Conservation (phyloP, 2,329 filamentous ascomycete genomes). For the Huntiella abstrusa region DNA sequence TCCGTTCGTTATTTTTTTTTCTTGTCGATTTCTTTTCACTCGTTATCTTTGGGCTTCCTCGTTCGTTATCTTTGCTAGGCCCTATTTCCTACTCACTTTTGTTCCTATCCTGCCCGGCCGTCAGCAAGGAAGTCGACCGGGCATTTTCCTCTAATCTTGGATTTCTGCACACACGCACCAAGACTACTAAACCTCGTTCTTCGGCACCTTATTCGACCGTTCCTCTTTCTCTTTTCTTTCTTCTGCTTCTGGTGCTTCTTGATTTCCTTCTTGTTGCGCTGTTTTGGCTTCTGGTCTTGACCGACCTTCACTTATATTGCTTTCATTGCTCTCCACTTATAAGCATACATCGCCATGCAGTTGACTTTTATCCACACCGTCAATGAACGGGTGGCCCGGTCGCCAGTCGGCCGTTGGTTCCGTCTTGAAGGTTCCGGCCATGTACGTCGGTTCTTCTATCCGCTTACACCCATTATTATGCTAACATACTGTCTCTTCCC, state of each 20-base stretch:
- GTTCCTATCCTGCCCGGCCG: constrained; percentile 30
- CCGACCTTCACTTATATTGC: not conserved
- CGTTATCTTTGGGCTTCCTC: not conserved
- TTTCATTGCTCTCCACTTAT: constrained; percentile 7
- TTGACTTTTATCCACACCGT: constrained; percentile 34
- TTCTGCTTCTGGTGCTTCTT: not conserved
- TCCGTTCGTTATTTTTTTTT: not conserved
- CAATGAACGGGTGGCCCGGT: constrained; percentile 42
- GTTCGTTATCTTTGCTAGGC: not conserved
- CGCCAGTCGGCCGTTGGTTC: constrained; percentile 53
- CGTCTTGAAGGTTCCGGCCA: constrained; percentile 66
- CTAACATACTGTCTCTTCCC: not conserved
- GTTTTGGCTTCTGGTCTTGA: constrained; percentile 1
- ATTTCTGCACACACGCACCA: no score
- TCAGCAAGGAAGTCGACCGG: no score
- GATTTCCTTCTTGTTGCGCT: constrained; percentile 10
- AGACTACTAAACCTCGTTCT: no score
- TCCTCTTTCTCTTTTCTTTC: constrained; percentile 1
- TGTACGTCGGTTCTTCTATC: constrained; percentile 31
- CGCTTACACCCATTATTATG: not conserved
- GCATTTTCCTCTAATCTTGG: no score
- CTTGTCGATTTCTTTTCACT: constrained; percentile 1
- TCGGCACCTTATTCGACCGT: not conserved
- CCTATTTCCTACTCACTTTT: constrained; percentile 37
- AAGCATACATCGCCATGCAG: constrained; percentile 30